phyloP scores from a whole-genome alignment of 495 filamentous ascomycete species.

The Aspergillus steynii region DNA sequence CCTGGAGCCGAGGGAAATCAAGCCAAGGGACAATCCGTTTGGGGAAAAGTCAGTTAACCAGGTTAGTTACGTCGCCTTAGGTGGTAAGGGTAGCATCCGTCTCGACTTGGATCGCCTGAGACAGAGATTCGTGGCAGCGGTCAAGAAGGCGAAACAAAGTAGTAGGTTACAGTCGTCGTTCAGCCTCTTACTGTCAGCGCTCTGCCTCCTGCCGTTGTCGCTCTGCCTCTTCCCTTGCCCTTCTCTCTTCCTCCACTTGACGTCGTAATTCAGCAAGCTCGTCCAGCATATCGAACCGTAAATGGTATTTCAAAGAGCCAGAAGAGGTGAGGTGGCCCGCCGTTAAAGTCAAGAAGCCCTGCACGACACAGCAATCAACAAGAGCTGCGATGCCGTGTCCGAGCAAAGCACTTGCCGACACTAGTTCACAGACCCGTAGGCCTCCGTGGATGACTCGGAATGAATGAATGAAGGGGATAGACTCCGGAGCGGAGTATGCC shows the following conservation, averaged over 20 bases:
- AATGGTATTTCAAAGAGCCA: too few relatives aligned
- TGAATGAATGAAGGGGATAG: too few relatives aligned
- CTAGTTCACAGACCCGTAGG: too few relatives aligned
- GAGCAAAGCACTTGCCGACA: too few relatives aligned
- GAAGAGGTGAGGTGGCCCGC: too few relatives aligned
- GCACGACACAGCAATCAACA: too few relatives aligned
- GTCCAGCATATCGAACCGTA: too few relatives aligned
- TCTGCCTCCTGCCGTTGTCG: slow-evolving; percentile 8
- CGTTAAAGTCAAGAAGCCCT: too few relatives aligned
- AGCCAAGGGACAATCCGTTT: slow-evolving; percentile 24
- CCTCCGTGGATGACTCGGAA: too few relatives aligned
- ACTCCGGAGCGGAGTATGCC: too few relatives aligned
- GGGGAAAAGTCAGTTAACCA: slow-evolving; percentile 26
- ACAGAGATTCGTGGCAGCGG: slow-evolving; percentile 25
- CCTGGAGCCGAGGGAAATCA: slow-evolving; percentile 27
- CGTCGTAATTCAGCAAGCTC: too few relatives aligned
- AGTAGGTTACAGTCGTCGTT: slow-evolving; percentile 22
- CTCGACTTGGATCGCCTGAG: slow-evolving; percentile 28
- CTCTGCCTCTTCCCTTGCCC: slow-evolving; percentile 13
- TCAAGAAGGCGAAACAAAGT: slow-evolving; percentile 26
- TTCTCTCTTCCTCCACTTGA: slow-evolving; percentile 10
- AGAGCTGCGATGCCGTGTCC: too few relatives aligned
- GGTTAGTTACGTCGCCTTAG: slow-evolving; percentile 24
- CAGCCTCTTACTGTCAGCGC: slow-evolving; percentile 14
- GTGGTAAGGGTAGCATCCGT: slow-evolving; percentile 29